A percentile compares a stretch with the other conserved stretches of the same genome.
phyloP scores from a whole-genome alignment of 441 rosid species.

The Gossypium davidsonii region DNA sequence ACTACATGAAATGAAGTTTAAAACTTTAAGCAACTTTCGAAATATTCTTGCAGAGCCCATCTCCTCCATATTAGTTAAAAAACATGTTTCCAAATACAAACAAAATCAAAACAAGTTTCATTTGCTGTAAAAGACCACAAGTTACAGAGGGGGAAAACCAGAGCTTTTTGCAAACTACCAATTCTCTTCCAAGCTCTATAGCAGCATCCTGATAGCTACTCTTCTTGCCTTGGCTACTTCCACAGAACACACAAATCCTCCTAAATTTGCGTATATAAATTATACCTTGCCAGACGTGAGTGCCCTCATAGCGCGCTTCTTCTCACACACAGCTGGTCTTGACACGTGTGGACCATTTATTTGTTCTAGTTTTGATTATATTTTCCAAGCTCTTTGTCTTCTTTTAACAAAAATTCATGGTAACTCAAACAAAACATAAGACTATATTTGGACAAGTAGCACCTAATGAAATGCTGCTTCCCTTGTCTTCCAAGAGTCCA shows the following conservation, averaged over 20 bases:
- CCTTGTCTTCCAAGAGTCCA: no score
- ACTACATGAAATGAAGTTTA: not conserved
- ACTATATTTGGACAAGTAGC: no score
- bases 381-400: not conserved
- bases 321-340: slow-evolving; percentile 35
- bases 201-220: slow-evolving; percentile 95
- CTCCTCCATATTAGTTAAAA: slow-evolving; percentile 3
- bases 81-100: not conserved
- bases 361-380: not conserved
- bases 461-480: no score
- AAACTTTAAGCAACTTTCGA: slow-evolving; percentile 7
- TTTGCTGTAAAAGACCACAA: not conserved
- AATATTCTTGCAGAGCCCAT: slow-evolving; percentile 5
- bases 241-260: slow-evolving; percentile 95
- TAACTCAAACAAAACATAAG: no score
- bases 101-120: not conserved
- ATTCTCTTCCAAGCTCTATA: slow-evolving; percentile 85
- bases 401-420: no score
- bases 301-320: slow-evolving; percentile 46
- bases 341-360: slow-evolving; percentile 52
- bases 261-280: slow-evolving; percentile 49
- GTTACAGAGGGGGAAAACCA: not conserved
- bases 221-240: slow-evolving; percentile 94
- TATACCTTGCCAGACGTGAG: slow-evolving; percentile 56
- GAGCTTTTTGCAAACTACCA: slow-evolving; percentile 40